phyloP scores from a whole-genome alignment of 495 filamentous ascomycete species.

The Hypoxylon rickii region DNA sequence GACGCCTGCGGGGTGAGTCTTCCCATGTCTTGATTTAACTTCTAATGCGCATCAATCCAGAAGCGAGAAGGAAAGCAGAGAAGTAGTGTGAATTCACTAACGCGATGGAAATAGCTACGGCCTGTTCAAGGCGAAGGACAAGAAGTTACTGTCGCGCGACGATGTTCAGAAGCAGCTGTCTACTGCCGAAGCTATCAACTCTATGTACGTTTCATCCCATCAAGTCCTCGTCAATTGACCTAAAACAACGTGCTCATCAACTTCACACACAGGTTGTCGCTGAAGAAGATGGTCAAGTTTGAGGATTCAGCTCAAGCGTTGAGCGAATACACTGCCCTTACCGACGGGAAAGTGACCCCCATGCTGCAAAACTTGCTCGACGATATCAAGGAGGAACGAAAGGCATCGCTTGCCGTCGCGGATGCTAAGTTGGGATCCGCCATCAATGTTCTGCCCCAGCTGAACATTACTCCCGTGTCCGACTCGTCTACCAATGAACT shows the following conservation, averaged over 20 bases:
- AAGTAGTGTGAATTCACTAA: too few species aligned
- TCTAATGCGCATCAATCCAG: conserved; percentile 1
- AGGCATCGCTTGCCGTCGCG: conserved; percentile 90
- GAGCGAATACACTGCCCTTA: conserved; percentile 83
- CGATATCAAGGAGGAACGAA: conserved; percentile 95
- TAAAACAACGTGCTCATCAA: conserved; percentile 11
- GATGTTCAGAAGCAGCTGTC: conserved; percentile 72
- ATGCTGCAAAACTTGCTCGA: conserved; percentile 81
- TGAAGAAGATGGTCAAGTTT: conserved; percentile 97
- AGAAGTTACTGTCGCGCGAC: conserved; percentile 91
- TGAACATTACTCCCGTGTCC: conserved; percentile 82
- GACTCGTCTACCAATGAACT: conserved; percentile 86
- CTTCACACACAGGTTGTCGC: conserved; percentile 69
- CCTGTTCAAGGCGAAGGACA: conserved; percentile 96
- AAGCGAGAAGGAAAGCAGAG: too few species aligned
- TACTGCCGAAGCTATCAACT: conserved; percentile 82
- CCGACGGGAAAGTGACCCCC: conserved; percentile 95
- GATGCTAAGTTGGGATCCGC: conserved; percentile 92
- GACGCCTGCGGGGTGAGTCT: conserved; percentile 79
- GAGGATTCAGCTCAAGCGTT: conserved; percentile 85
- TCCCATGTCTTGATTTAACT: background rate
- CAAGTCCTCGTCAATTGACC: conserved; percentile 3
- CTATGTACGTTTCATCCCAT: conserved; percentile 69
- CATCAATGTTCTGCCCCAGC: conserved; percentile 85
- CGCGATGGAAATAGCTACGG: conserved; percentile 66